phyloP scores from a whole-genome alignment of 306 rosid genomes.

The Pyrus bretschneideri region DNA sequence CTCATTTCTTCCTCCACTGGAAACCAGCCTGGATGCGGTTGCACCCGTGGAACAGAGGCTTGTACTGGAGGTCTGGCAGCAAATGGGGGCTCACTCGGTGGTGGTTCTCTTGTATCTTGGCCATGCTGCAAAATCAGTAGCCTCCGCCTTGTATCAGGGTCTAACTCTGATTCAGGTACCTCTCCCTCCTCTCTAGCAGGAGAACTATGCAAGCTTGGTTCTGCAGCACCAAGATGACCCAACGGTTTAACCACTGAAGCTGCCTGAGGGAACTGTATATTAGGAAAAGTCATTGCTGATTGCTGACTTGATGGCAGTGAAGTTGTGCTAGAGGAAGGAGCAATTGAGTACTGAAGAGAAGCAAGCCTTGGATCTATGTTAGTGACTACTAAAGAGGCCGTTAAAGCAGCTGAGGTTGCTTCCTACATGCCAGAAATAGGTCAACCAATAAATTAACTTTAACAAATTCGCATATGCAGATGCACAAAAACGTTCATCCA shows the following conservation, averaged over 20 bases:
- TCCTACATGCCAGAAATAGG: constrained; percentile 42
- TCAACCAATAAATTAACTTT: constrained; percentile 6
- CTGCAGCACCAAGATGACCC: constrained; percentile 50
- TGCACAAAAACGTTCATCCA: not conserved
- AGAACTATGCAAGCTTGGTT: constrained; percentile 75
- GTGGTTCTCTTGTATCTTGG: constrained; percentile 77
- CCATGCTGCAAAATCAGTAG: constrained; percentile 99
- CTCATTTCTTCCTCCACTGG: constrained; percentile 87
- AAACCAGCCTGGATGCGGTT: constrained; percentile 69
- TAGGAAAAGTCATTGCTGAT: constrained; percentile 41
- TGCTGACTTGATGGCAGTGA: constrained; percentile 53
- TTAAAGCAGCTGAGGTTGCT: constrained; percentile 43
- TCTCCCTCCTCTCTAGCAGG: constrained; percentile 99
- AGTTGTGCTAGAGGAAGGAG: constrained; percentile 62
- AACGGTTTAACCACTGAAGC: constrained; percentile 50
- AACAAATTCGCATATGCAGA: not conserved
- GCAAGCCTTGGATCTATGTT: constrained; percentile 60
- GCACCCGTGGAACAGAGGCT: constrained; percentile 53
- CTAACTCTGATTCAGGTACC: constrained; percentile 96
- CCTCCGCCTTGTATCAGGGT: constrained; percentile 98
- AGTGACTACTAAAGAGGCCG: constrained; percentile 40
- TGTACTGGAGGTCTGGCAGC: constrained; percentile 55
- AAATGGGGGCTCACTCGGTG: constrained; percentile 65
- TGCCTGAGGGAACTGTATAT: constrained; percentile 48
- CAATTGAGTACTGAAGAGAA: constrained; percentile 38